Percentiles rank a stretch among this genome's conserved stretches.
These are phyloP conservation scores for Malassezia globosa DNA, from an alignment of 1,284 basidiomycete species.

Conservation along the genomic window DNA sequence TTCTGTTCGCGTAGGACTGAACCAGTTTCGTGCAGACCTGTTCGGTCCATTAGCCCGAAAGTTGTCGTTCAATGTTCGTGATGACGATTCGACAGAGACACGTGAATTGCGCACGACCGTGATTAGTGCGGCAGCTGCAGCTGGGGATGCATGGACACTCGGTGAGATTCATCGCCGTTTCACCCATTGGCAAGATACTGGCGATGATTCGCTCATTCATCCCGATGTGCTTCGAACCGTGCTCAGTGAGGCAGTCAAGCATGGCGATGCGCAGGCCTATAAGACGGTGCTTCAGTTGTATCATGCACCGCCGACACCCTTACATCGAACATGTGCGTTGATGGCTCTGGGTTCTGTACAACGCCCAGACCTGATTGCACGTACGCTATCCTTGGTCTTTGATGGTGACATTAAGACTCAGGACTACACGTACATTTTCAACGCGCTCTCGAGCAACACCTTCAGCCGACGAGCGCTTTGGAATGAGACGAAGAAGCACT, in stretches of 20 bases:
- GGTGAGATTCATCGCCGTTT: slow-evolving; percentile 65
- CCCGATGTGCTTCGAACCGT: slow-evolving; percentile 41
- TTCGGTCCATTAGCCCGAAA: slow-evolving; percentile 68
- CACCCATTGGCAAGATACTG: slow-evolving; percentile 59
- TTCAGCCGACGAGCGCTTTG: slow-evolving; percentile 42
- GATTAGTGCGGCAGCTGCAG: slow-evolving; percentile 56
- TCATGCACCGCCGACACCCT: slow-evolving; percentile 54
- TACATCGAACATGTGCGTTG: slow-evolving; percentile 48
- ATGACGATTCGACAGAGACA: slow-evolving; percentile 61
- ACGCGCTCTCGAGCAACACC: slow-evolving; percentile 38
- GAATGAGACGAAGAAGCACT: slow-evolving; percentile 45
- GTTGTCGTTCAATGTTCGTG: slow-evolving; percentile 67
- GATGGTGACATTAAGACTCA: slow-evolving; percentile 47
- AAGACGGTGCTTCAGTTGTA: slow-evolving; percentile 54
- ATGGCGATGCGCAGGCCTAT: slow-evolving; percentile 69
- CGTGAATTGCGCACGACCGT: slow-evolving; percentile 67
- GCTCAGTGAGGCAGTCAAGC: slow-evolving; percentile 52
- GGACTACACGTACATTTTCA: slow-evolving; percentile 46
- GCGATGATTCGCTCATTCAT: slow-evolving; percentile 69
- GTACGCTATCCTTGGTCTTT: slow-evolving; percentile 44
- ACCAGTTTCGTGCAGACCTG: slow-evolving; percentile 50
- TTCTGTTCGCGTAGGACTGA: slow-evolving; percentile 50
- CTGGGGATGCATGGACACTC: slow-evolving; percentile 37
- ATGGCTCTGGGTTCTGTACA: slow-evolving; percentile 40
- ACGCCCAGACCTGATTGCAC: slow-evolving; percentile 36